Conservation (phyloP, 371 early-diverging fungal genomes). For the Capillidium rhysosporum region DNA sequence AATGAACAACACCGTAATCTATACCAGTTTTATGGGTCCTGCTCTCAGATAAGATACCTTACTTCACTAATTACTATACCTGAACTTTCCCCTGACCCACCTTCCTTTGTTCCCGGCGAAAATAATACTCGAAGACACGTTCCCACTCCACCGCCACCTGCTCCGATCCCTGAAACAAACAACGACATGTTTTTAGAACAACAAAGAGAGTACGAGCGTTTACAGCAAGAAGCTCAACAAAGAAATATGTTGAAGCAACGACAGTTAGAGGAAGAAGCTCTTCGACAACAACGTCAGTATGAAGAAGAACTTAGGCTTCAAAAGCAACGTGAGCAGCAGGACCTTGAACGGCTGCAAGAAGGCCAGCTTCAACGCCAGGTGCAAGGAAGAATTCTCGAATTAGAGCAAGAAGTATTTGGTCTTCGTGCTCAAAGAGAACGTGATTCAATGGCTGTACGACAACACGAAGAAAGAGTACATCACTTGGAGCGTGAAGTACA, state of each 20-base stretch:
- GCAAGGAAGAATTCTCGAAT: constrained; percentile 47
- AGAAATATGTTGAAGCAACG: constrained; percentile 32
- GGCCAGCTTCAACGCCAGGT: constrained; percentile 54
- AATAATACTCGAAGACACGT: background rate
- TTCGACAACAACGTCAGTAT: constrained; percentile 38
- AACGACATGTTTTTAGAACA: constrained; percentile 7
- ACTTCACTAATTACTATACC: constrained; percentile 87
- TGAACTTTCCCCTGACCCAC: constrained; percentile 34
- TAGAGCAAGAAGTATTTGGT: constrained; percentile 57
- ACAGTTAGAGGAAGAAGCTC: constrained; percentile 31
- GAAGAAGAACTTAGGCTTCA: constrained; percentile 27
- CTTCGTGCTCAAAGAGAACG: constrained; percentile 57
- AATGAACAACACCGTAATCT: constrained; percentile 67
- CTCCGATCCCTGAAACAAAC: constrained; percentile 12
- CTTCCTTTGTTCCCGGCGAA: constrained; percentile 1
- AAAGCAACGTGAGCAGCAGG: constrained; percentile 28
- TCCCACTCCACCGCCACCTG: constrained; percentile 11
- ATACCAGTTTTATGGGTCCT: constrained; percentile 78
- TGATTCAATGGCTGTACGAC: constrained; percentile 60
- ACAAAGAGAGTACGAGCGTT: constrained; percentile 19
- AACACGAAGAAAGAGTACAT: constrained; percentile 47
- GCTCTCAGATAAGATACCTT: constrained; percentile 71
- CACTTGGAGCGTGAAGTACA: constrained; percentile 59
- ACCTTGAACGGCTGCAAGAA: constrained; percentile 38
- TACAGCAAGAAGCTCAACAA: constrained; percentile 51